Percentiles rank a stretch among this genome's conserved stretches.
Conservation (phyloP, 2,329 filamentous ascomycete genomes). For the Tolypocladium capitatum region DNA sequence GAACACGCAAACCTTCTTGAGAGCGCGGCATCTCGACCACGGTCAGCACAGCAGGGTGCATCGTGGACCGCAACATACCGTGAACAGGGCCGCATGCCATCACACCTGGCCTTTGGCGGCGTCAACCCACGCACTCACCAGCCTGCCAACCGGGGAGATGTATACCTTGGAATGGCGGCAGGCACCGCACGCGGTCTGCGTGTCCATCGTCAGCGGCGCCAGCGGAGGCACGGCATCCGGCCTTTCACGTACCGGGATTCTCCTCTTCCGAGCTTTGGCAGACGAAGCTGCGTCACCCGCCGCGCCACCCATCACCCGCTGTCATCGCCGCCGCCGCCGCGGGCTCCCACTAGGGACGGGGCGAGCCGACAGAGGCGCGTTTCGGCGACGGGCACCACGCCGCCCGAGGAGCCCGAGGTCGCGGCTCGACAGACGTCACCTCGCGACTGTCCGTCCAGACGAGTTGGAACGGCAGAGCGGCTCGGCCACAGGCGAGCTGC, state of each 20-base stretch:
- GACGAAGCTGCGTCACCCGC: neutral
- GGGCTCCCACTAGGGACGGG: too few relatives aligned
- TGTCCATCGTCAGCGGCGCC: neutral
- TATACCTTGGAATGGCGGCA: constrained; percentile 14
- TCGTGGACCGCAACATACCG: constrained; percentile 4
- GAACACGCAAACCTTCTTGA: constrained; percentile 11
- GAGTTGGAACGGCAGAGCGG: too few relatives aligned
- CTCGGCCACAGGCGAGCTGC: neutral
- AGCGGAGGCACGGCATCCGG: too few relatives aligned
- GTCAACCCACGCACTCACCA: neutral
- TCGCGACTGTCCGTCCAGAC: too few relatives aligned
- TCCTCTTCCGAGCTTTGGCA: constrained; percentile 7
- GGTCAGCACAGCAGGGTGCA: neutral
- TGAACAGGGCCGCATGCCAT: constrained; percentile 13
- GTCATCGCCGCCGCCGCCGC: neutral
- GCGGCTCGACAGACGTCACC: too few relatives aligned
- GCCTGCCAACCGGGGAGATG: too few relatives aligned
- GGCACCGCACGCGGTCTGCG: constrained; percentile 12
- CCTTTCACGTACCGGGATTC: constrained; percentile 7
- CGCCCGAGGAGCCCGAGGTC: neutral
- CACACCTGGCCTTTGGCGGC: constrained; percentile 10
- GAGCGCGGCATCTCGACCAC: constrained; percentile 7
- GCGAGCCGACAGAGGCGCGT: neutral
- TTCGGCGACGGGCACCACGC: too few relatives aligned
- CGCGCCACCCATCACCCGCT: neutral